phyloP scores from a whole-genome alignment of 2,329 filamentous ascomycete genomes.

The Ceratocystis diversiconidia region DNA sequence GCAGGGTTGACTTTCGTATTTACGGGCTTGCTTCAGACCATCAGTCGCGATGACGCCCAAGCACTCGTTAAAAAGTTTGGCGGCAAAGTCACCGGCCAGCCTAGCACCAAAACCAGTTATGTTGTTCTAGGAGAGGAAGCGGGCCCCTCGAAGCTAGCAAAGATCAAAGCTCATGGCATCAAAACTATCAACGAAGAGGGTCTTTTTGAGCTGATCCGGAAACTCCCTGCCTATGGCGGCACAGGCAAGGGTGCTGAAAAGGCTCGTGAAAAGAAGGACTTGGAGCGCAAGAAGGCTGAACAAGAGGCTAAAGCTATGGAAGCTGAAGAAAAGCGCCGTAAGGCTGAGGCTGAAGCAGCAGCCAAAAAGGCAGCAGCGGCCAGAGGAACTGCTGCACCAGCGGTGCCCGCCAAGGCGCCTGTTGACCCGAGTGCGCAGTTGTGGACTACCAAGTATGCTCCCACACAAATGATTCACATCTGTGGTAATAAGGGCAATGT shows the following conservation, averaged over 20 bases:
- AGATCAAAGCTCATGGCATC: slow-evolving; percentile 63
- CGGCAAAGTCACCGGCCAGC: slow-evolving; percentile 71
- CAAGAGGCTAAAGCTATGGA: slow-evolving; percentile 77
- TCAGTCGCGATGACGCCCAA: slow-evolving; percentile 74
- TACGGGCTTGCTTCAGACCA: slow-evolving; percentile 67
- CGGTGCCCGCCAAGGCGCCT: slow-evolving; percentile 25
- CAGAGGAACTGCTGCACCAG: slow-evolving; percentile 28
- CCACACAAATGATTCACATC: slow-evolving; percentile 69
- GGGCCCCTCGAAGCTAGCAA: slow-evolving; percentile 80
- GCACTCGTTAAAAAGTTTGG: slow-evolving; percentile 84
- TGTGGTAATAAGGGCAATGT: slow-evolving; percentile 88
- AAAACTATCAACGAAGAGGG: slow-evolving; percentile 93
- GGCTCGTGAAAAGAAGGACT: slow-evolving; percentile 67
- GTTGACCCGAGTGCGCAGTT: slow-evolving; percentile 46
- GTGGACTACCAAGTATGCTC: slow-evolving; percentile 93
- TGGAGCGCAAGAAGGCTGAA: slow-evolving; percentile 70
- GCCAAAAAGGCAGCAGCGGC: slow-evolving; percentile 30
- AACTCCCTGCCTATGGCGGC: slow-evolving; percentile 73
- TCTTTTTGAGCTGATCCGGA: slow-evolving; percentile 69
- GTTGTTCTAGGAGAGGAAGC: slow-evolving; percentile 85
- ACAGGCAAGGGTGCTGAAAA: slow-evolving; percentile 78
- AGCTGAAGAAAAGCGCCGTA: slow-evolving; percentile 52
- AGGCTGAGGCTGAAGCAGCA: slow-evolving; percentile 38
- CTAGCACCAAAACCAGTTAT: slow-evolving; percentile 87
- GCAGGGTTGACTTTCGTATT: slow-evolving; percentile 88